Percentiles rank a stretch among this genome's conserved stretches.
Evolutionary conservation across 2,329 filamentous ascomycete genomes (phyloP).

Genomic region (Trichoderma aggressivum): DNA sequence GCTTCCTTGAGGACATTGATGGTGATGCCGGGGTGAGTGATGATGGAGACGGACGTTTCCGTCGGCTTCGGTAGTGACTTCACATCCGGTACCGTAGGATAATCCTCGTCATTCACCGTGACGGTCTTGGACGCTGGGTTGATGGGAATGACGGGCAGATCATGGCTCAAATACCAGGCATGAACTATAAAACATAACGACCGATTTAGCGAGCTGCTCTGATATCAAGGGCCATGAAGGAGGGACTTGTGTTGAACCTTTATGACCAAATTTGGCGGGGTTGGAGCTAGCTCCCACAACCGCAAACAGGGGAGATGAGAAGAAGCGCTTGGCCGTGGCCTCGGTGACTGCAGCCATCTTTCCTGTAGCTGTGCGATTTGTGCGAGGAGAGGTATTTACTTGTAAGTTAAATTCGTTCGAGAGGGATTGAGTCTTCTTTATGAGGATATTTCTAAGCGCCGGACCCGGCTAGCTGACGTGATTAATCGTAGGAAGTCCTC

Average conservation of each 20-base stretch:
- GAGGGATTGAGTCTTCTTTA: neutral
- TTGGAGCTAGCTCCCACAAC: constrained; percentile 89
- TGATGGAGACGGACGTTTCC: constrained; percentile 75
- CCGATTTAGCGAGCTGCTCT: neutral
- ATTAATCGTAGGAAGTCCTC: neutral
- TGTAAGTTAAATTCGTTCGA: neutral
- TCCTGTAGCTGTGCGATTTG: neutral
- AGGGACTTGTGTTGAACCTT: constrained; percentile 51
- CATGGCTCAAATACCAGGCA: constrained; percentile 78
- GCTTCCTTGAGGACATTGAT: constrained; percentile 73
- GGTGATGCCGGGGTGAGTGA: constrained; percentile 81
- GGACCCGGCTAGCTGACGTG: neutral
- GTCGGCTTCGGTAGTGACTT: constrained; percentile 61
- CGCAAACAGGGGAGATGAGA: constrained; percentile 74
- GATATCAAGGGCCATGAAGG: neutral
- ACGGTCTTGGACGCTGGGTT: constrained; percentile 71
- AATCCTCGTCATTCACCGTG: constrained; percentile 53
- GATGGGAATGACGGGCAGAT: constrained; percentile 74
- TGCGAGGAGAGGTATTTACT: neutral
- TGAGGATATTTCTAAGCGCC: neutral
- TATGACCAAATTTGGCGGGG: constrained; percentile 81
- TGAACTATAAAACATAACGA: constrained; percentile 58
- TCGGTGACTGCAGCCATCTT: constrained; percentile 51
- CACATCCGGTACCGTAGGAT: constrained; percentile 64
- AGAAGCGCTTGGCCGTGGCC: constrained; percentile 72